Base-by-base conservation (phyloP, 2,329 filamentous ascomycete genomes). In the Claviceps pazoutovae region DNA sequence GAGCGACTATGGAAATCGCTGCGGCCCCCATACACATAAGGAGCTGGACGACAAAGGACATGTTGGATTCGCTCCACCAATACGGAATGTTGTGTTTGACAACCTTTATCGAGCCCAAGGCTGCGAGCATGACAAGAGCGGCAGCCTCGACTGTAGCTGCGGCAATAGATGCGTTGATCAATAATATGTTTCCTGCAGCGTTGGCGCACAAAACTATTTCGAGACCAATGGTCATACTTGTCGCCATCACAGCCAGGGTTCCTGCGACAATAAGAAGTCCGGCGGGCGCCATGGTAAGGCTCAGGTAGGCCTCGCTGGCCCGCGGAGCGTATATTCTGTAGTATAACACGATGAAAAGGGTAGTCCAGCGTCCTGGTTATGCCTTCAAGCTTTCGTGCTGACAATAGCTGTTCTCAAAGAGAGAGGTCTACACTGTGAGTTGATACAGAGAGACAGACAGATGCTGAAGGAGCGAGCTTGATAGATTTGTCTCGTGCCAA, bases 1-100 rank as follows among this genome's bases (percentile, higher is more conserved):
- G 61, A 46, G 70, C 66, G 3, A 66, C 65, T 14, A 74, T 64
- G 17, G 74, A 76, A 4, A 72, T 60, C 3, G 66, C 68, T 19
- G 74, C 68, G 9, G 75, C 72, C 26, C 73, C 58, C 2, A 70
- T 63, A 52, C 71, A 75, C 6, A 68, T 56, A 11, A 73, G 52
- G 9, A 76, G 57, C 42, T 60, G 59, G 26, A 61, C 46, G 37
- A 61, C 60, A 37, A 63, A 60, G 43, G 60, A 58, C 37, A 65
- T 47, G 6, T 51, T 56, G 1, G 61, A 57, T 23, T 59, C 58
- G n/a, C 52, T 54, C 36, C 52, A 54, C 9, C 61, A 65, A 43
- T 58, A 57, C 17, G 58, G 50, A 8, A 58, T 57, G n/a, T 60
- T 56, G 5, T 56, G 52, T 14, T 46, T 48, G 5, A 59, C 53